Base-by-base conservation (phyloP, 2,329 filamentous ascomycete genomes). In the Ceratocystis papillata region DNA sequence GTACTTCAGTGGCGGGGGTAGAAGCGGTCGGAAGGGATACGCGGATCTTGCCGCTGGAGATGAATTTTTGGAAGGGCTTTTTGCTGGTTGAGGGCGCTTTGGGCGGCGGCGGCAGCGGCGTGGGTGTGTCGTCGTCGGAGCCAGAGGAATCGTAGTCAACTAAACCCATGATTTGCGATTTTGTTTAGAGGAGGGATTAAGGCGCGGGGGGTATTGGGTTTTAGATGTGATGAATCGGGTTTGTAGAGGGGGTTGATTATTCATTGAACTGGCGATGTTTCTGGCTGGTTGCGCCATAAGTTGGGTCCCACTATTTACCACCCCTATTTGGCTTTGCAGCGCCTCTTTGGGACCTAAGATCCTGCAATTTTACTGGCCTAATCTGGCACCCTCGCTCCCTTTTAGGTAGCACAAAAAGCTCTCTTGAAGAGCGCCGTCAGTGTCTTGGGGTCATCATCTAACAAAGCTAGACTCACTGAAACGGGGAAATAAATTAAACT, bases 1-100 rank as follows among this genome's bases (percentile, higher is more conserved):
- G 71, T n/a, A 65, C 64, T 25, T 70, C 22, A 46, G 67, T 66
- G 30, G 69, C 20, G 30, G 79, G 79, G 30, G 81, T 79, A 65
- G 74, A 75, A 28, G 76, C 73, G 48, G 79, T 72, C 22, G 90
- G 86, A 10, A 96, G 82, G 70, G 82, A 90, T 74, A 96, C 85
- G 73, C 87, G 81, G 75, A 96, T 95, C 76, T 92, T 95, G 75
- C 87, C 85, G 73, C 87, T 84, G 76, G 94, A 88, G 75, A 96
- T 84, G 65, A 94, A 84, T 75, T 91, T 92, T 72, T 88, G 87
- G 73, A 91, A 88, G 20, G 83, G 77, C 67, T 87, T 82, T 74
- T 89, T 71, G 25, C 73, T 65, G 59, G 70, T 70, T 6, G 72
- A 71, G 67, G 73, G 65, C 70, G 68, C 70, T 71, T 78, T 74